Base-by-base conservation (phyloP, 345 rosid species). In the Salix purpurea region DNA sequence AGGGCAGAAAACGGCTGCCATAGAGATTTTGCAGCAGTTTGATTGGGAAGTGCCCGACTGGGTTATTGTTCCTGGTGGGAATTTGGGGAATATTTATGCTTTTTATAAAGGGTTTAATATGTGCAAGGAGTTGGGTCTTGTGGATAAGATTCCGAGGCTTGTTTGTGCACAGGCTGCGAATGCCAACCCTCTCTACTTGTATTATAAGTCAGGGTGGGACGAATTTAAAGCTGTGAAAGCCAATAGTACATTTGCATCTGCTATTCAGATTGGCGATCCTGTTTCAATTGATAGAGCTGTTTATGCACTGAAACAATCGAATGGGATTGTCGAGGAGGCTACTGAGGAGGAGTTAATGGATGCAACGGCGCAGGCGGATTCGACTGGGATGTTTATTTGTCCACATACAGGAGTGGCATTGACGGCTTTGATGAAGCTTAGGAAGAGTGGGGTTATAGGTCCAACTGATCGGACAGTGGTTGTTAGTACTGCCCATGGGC, bases 271-370 rank as follows among this genome's bases (percentile, higher is more conserved):
- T 24, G 83, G 83, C 6, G 83, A 80, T 66, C 83, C 79, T n/a
- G 83, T 80, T 67, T 80, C 83, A 0, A 80, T 80, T 23, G 83
- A 80, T 21, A 80, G 83, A 70, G 83, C 79, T 58, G 84, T 76
- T 61, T 81, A 73, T 81, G 84, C 84, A 1, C 48, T 81, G 77
- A 48, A 81, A 64, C 76, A 73, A 19, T 81, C 70, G 9, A 40
- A 81, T 73, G 84, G 84, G 74, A 81, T 77, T 62, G 84, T 81
- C 3, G 84, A 76, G 68, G 80, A 81, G 70, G 84, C 80, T n/a
- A 81, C 84, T 0, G 84, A 81, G 72, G 84, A 81, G 78, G 84
- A 81, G 74, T 67, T 81, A 46, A 81, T 81, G 80, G 84, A 81
- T 77, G 80, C 84, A 5, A 81, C 69, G 80, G 84, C 84, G 1